Percentiles rank a stretch among this genome's conserved stretches.
Evolutionary conservation across 306 rosid species (phyloP).

Genomic region (Rosa rugosa): DNA sequence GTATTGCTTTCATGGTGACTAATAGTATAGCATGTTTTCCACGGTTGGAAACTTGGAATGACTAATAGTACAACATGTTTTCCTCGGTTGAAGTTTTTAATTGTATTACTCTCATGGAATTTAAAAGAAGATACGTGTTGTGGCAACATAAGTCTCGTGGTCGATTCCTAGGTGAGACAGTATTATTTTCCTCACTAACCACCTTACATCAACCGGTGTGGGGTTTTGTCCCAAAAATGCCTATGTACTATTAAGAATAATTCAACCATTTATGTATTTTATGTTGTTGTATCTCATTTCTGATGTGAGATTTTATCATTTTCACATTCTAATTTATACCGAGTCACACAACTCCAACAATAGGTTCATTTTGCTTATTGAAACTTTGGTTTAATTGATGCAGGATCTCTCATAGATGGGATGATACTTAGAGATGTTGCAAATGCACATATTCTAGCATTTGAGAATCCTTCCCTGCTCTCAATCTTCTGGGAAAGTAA

Average conservation of each 20-base stretch:
- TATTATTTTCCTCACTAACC: not conserved
- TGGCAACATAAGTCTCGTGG: not conserved
- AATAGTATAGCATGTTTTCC: not conserved
- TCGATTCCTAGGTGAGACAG: too few relatives aligned
- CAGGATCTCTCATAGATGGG: not conserved
- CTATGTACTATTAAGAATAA: too few relatives aligned
- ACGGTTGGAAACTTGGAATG: not conserved
- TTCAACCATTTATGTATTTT: too few relatives aligned
- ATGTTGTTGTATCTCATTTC: not conserved
- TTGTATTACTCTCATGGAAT: too few relatives aligned
- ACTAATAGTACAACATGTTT: too few relatives aligned
- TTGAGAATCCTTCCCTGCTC: not conserved
- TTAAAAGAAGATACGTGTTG: too few relatives aligned
- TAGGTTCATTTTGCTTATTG: not conserved
- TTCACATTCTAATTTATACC: not conserved
- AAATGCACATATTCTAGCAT: not conserved
- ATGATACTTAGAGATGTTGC: not conserved
- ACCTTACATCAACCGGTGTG: not conserved
- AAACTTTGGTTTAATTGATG: not conserved
- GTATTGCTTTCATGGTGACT: too few relatives aligned
- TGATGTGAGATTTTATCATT: not conserved
- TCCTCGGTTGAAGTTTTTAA: too few relatives aligned
- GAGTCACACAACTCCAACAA: not conserved
- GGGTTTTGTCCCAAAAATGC: too few relatives aligned
- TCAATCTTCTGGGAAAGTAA: not conserved